A percentile compares a stretch with the other conserved stretches of the same genome.
Evolutionary conservation across 352 stramenopile species (phyloP).

Genomic region (Saprolegnia parasitica): DNA sequence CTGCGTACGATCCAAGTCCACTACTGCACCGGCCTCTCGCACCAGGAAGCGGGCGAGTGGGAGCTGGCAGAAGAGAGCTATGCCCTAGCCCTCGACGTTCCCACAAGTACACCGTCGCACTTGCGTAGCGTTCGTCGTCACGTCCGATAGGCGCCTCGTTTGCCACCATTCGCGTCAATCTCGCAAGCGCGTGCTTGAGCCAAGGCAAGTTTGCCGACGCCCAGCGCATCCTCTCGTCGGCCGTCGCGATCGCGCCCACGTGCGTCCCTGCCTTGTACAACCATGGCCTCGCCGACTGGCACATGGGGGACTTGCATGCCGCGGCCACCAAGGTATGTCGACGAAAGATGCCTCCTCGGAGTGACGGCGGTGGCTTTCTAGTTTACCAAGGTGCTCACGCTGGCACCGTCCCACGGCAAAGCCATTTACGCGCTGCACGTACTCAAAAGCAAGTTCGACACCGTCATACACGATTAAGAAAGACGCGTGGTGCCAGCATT

Average conservation of each 20-base stretch:
- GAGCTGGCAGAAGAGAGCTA: slow-evolving; percentile 14
- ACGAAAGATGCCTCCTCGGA: neutral
- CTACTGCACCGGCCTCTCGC: slow-evolving; percentile 7
- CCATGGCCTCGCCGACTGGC: slow-evolving; percentile 11
- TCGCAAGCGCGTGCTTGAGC: slow-evolving; percentile 16
- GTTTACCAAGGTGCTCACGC: slow-evolving; percentile 17
- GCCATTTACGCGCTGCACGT: slow-evolving; percentile 26
- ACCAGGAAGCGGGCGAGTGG: slow-evolving; percentile 16
- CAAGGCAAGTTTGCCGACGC: slow-evolving; percentile 20
- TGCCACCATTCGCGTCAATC: slow-evolving; percentile 8
- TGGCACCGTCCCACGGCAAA: slow-evolving; percentile 15
- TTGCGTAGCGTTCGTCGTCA: too few species aligned
- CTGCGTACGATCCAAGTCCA: slow-evolving; percentile 9
- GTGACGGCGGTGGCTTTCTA: neutral
- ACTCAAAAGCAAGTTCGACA: slow-evolving; percentile 11
- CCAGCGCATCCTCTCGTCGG: slow-evolving; percentile 1
- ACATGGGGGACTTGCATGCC: neutral
- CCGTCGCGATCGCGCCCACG: neutral
- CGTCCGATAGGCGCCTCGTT: slow-evolving; percentile 3
- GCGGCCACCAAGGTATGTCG: neutral
- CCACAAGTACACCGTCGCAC: neutral
- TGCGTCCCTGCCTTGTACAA: slow-evolving; percentile 17
- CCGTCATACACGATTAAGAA: neutral
- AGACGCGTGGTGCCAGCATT: neutral
- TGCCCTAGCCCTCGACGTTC: slow-evolving; percentile 1